Evolutionary conservation across 768 basidiomycete genomes (phyloP).

Genomic region (Hygrocybe punicea): DNA sequence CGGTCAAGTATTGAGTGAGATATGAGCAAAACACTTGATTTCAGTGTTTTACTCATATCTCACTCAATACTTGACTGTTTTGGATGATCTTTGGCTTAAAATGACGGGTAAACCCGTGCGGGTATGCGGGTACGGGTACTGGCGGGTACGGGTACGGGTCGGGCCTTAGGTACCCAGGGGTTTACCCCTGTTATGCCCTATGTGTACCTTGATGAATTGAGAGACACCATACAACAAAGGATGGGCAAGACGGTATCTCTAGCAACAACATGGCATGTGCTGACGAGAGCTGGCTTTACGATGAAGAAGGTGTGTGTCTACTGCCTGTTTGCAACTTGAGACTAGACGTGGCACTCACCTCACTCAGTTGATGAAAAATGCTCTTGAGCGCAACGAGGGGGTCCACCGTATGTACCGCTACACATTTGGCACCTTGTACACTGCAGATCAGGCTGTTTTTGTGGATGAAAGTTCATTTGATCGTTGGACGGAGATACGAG

Average conservation of each 20-base stretch:
- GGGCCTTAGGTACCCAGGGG: too few species aligned
- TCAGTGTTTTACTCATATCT: too few species aligned
- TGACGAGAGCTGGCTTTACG: slow-evolving; percentile 15
- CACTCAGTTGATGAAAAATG: slow-evolving; percentile 10
- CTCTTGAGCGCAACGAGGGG: slow-evolving; percentile 14
- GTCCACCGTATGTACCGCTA: slow-evolving; percentile 9
- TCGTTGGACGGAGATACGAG: slow-evolving; percentile 17
- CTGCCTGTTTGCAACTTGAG: too few species aligned
- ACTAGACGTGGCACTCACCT: too few species aligned
- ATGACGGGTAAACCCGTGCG: too few species aligned
- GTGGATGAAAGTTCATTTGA: slow-evolving; percentile 36
- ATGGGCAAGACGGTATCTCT: slow-evolving; percentile 5
- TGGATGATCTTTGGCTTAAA: too few species aligned
- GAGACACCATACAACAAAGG: slow-evolving; percentile 5
- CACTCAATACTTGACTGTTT: too few species aligned
- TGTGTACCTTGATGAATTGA: slow-evolving; percentile 19
- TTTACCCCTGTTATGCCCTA: too few species aligned
- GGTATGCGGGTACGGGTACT: too few species aligned
- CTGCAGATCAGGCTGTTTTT: slow-evolving; percentile 29
- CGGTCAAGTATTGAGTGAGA: too few species aligned
- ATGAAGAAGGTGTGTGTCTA: slow-evolving; percentile 18
- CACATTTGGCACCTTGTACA: slow-evolving; percentile 12
- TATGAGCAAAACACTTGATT: too few species aligned
- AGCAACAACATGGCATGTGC: slow-evolving; percentile 16
- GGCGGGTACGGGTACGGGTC: too few species aligned